phyloP scores from a whole-genome alignment of 208 protist species.

The Jaenimonas drosophilae region DNA sequence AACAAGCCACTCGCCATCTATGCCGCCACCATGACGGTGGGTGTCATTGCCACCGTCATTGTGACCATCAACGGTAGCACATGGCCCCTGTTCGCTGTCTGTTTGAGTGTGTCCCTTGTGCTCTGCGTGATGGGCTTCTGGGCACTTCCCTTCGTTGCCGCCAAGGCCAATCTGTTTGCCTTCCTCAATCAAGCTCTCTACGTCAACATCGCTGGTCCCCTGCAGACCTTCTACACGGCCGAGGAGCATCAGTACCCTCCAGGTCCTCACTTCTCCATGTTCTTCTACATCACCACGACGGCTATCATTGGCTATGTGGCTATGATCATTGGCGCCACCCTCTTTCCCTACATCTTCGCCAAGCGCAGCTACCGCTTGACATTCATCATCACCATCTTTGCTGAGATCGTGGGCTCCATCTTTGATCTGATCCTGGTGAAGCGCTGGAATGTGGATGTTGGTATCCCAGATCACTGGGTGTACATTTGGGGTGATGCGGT shows the following conservation, averaged over 20 bases:
- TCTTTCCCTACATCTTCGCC: slow-evolving; percentile 28
- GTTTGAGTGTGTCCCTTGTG: slow-evolving; percentile 10
- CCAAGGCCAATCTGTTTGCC: slow-evolving; percentile 31
- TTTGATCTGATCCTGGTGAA: slow-evolving; percentile 44
- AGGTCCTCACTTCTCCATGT: slow-evolving; percentile 43
- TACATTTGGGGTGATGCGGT: slow-evolving; percentile 55
- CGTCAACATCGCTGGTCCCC: slow-evolving; percentile 27
- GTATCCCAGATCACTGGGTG: slow-evolving; percentile 26
- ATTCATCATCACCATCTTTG: slow-evolving; percentile 17
- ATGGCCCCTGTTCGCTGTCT: slow-evolving; percentile 11
- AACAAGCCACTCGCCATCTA: slow-evolving; percentile 35
- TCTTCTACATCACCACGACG: slow-evolving; percentile 35
- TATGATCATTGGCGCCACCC: slow-evolving; percentile 13
- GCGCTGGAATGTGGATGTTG: slow-evolving; percentile 19
- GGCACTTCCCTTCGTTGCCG: slow-evolving; percentile 30
- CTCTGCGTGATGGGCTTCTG: slow-evolving; percentile 17
- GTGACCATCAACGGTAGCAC: slow-evolving; percentile 18
- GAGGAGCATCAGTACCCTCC: slow-evolving; percentile 13
- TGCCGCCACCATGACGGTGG: slow-evolving; percentile 21
- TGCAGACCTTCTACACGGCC: slow-evolving; percentile 39
- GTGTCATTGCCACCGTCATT: slow-evolving; percentile 21
- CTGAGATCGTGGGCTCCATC: slow-evolving; percentile 14
- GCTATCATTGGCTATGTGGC: slow-evolving; percentile 21
- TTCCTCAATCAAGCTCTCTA: slow-evolving; percentile 38
- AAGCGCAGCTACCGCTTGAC: slow-evolving; percentile 18